Conservation (phyloP, 345 rosid species). For the Populus simonii region DNA sequence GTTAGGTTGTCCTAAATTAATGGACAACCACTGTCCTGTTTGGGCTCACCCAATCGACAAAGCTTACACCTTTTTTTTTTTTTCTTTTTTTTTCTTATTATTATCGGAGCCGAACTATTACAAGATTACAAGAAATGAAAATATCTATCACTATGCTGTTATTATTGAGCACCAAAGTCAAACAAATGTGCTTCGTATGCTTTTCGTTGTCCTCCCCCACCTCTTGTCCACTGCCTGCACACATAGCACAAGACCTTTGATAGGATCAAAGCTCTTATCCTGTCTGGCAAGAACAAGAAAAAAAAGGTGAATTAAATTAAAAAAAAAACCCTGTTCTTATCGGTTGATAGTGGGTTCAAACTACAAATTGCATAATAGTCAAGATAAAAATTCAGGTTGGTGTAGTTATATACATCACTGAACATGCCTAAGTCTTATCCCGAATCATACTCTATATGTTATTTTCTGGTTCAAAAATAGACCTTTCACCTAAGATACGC, state of each 20-base stretch:
- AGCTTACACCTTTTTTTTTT: no score
- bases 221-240: background rate
- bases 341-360: background rate
- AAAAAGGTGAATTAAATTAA: background rate
- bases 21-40: no score
- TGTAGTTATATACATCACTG: background rate
- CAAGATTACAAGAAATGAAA: background rate
- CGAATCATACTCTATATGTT: background rate
- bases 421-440: background rate
- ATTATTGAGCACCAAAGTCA: background rate
- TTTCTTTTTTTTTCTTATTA: no score
- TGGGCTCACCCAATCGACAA: no score
- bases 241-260: background rate
- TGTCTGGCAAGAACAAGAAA: background rate
- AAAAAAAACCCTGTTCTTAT: background rate
- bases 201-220: background rate
- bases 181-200: background rate
- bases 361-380: background rate
- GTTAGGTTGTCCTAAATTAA: no score
- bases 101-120: background rate
- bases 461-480: background rate
- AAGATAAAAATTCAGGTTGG: background rate
- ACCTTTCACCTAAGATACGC: background rate
- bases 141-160: background rate
- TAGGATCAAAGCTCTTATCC: slow-evolving; percentile 7